These are phyloP conservation scores for Haplosporangium sp. DNA, from an alignment of 371 early-diverging fungal species.

Conservation along the genomic window DNA sequence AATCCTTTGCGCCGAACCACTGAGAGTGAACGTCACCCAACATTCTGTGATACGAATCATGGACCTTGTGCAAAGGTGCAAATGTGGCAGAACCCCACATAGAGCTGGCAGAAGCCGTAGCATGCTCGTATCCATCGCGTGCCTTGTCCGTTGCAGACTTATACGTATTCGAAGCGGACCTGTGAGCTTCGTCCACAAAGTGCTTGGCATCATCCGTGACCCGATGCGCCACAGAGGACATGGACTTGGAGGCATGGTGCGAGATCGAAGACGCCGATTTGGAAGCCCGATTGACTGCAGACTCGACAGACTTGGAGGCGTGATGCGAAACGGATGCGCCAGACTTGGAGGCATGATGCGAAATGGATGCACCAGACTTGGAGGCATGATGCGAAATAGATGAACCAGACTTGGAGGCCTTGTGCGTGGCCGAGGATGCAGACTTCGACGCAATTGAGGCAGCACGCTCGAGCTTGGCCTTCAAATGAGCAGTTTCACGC, in stretches of 20 bases:
- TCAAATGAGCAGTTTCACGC: constrained; percentile 30
- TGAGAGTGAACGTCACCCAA: constrained; percentile 16
- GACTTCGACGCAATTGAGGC: constrained; percentile 39
- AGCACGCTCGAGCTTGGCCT: constrained; percentile 44
- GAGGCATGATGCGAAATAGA: constrained; percentile 26
- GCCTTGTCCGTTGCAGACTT: constrained; percentile 28
- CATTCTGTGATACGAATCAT: constrained; percentile 19
- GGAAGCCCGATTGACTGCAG: constrained; percentile 13
- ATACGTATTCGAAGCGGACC: constrained; percentile 15
- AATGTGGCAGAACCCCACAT: constrained; percentile 35
- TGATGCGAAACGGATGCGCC: constrained; percentile 11
- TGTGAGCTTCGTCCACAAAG: constrained; percentile 15
- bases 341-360: constrained; percentile 25
- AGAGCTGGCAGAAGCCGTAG: constrained; percentile 33
- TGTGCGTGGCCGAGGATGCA: constrained; percentile 20
- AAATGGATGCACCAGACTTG: constrained; percentile 17
- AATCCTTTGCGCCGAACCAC: constrained; percentile 14
- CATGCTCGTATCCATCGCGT: constrained; percentile 34
- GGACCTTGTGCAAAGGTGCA: constrained; percentile 12
- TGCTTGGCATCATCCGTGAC: constrained; percentile 29
- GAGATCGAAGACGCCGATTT: constrained; percentile 8
- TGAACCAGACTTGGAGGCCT: constrained; percentile 25
- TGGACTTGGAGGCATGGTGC: constrained; percentile 19
- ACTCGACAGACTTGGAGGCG: constrained; percentile 37
- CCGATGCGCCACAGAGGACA: constrained; percentile 16